phyloP scores from a whole-genome alignment of 2,329 filamentous ascomycete species.

The Incumbomyces delicatus region DNA sequence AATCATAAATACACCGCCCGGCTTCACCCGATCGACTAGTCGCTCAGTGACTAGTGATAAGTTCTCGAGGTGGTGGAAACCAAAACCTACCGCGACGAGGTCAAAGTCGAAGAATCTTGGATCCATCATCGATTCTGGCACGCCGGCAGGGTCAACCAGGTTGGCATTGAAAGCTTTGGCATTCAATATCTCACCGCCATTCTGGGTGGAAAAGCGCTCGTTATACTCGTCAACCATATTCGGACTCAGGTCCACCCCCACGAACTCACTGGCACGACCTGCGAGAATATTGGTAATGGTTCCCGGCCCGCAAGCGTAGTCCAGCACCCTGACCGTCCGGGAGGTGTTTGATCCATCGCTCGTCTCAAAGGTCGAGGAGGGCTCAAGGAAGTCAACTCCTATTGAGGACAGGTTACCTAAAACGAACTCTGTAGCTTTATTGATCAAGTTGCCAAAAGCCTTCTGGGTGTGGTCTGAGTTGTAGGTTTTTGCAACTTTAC shows the following conservation, averaged over 20 bases:
- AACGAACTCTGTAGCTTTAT: conserved; percentile 16
- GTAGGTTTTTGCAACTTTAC: conserved; percentile 17
- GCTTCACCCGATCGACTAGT: conserved; percentile 52
- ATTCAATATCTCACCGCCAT: conserved; percentile 12
- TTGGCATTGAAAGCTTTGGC: conserved; percentile 37
- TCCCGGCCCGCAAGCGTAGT: conserved; percentile 69
- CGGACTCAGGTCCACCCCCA: conserved; percentile 61
- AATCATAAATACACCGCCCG: conserved; percentile 58
- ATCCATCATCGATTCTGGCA: conserved; percentile 45
- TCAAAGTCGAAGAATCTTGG: conserved; percentile 62
- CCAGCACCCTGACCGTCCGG: conserved; percentile 41
- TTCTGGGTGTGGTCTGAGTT: conserved; percentile 16
- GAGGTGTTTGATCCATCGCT: neutral
- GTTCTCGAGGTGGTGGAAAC: conserved; percentile 60
- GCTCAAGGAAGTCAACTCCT: conserved; percentile 16
- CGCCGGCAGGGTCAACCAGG: conserved; percentile 36
- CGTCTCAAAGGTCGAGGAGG: conserved; percentile 10
- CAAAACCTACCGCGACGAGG: conserved; percentile 51
- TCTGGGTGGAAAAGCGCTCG: conserved; percentile 39
- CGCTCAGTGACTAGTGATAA: conserved; percentile 49
- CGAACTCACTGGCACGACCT: conserved; percentile 51
- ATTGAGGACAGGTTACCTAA: conserved; percentile 17
- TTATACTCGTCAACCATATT: conserved; percentile 64
- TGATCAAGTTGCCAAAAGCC: conserved; percentile 13
- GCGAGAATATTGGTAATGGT: conserved; percentile 42